These are phyloP conservation scores for Teratosphaeria destructans DNA, from an alignment of 2,329 filamentous ascomycete species.

Conservation along the genomic window DNA sequence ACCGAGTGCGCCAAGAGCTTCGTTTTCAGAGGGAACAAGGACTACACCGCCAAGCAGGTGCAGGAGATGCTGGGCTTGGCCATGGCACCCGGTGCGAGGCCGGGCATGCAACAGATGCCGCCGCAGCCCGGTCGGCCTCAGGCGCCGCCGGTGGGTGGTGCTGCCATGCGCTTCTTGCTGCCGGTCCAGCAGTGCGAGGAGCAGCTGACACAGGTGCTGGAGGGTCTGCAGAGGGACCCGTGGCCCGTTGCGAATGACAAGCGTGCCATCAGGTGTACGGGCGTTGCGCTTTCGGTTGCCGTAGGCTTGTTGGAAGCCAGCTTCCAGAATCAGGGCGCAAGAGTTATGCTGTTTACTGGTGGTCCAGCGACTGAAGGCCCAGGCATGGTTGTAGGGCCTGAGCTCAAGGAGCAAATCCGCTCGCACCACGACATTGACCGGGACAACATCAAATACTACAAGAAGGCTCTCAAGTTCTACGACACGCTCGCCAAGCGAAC, in stretches of 20 bases:
- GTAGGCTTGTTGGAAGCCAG: slow-evolving; percentile 86
- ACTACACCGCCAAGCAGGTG: slow-evolving; percentile 97
- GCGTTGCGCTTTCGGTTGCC: slow-evolving; percentile 91
- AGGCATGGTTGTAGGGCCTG: slow-evolving; percentile 90
- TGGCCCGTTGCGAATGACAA: slow-evolving; percentile 95
- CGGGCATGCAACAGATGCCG: slow-evolving; percentile 50
- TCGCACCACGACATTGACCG: slow-evolving; percentile 98
- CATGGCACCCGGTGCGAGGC: slow-evolving; percentile 55
- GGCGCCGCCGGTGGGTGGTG: slow-evolving; percentile 64
- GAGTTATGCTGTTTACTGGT: slow-evolving; percentile 95
- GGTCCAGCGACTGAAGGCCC: slow-evolving; percentile 92
- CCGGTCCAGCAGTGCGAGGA: slow-evolving; percentile 95
- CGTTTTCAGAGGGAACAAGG: slow-evolving; percentile 94
- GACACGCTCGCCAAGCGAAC: slow-evolving; percentile 87
- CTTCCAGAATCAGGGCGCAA: slow-evolving; percentile 88
- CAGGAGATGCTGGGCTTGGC: slow-evolving; percentile 90
- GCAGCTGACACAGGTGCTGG: slow-evolving; percentile 89
- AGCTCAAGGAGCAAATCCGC: slow-evolving; percentile 89
- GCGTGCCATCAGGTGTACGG: slow-evolving; percentile 81
- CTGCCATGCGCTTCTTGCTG: slow-evolving; percentile 80
- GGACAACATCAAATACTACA: slow-evolving; percentile 99
- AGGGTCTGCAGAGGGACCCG: slow-evolving; percentile 91
- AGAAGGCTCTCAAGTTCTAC: slow-evolving; percentile 98
- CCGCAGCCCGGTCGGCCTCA: slow-evolving; percentile 57
- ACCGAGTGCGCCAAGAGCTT: slow-evolving; percentile 97